Evolutionary conservation across 2,329 filamentous ascomycete genomes (phyloP), one percentile per base, ranked within the genome.

Genomic region (Coleophoma crateriformis): DNA sequence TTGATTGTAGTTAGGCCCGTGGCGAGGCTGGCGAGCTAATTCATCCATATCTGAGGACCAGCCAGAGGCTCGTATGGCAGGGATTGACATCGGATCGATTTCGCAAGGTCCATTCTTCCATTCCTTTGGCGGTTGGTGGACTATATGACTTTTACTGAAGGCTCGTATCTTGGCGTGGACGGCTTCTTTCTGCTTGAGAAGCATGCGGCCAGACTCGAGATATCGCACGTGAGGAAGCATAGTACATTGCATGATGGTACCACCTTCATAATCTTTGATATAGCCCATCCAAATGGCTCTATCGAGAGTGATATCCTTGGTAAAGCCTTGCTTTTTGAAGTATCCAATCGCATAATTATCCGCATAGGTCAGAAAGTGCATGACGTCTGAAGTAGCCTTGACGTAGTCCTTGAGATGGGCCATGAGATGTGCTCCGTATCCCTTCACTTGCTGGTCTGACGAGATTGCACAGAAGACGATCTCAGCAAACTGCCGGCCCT

Each of bases 21-120:
- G 92, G 34, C 94, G 90, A 27, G 94, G 92, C 66, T 96, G 90
- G 34, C 94, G 88, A 2, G 94, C 90, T 19, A 99, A 78, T 66
- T 95, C 90, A 70, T 99, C 94, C 94, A 99, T 99, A 64, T 95
- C 92, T 1, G 89, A 88, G 1, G 89, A 95, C 94, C 94, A 99
- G 54, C 94, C 92, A 0, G 90, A 94, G 43, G 84, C 88, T 61
- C 85, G 90, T 68, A 99, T 96, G 13, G 92, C 91, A 15, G 87
- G 80, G 56, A 97, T 92, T 19, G 81, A 81, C 53, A 96, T 78
- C 0, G 94, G 90, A 63, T 99, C 88, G 64, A 97, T 95, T 47
- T 83, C 73, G 33, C 74, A 75, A 11, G 86, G 74, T 20, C 85
- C 87, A 49, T 83, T 87, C 64, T 83, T 85, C 91, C 92, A 99